Percentiles rank a stretch among this genome's conserved stretches.
Evolutionary conservation across 441 rosid genomes (phyloP).

Genomic region (Dalechampia spathulata): DNA sequence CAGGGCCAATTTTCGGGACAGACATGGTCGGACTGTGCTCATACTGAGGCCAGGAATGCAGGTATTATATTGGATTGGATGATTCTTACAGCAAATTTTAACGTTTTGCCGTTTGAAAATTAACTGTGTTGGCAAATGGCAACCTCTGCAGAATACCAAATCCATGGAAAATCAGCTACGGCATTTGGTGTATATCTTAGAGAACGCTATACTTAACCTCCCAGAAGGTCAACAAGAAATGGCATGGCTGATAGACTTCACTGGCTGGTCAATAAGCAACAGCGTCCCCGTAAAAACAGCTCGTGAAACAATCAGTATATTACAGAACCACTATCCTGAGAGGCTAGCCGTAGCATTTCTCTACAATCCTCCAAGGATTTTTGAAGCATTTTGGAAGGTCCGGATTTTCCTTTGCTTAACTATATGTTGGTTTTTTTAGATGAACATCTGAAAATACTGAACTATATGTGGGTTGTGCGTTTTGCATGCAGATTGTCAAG

Average conservation of each 20-base stretch:
- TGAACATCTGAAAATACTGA: no score
- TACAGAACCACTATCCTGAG: conserved; percentile 95
- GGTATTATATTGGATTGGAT: conserved; percentile 35
- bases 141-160: conserved; percentile 79
- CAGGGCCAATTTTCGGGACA: conserved; percentile 82
- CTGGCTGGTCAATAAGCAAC: conserved; percentile 67
- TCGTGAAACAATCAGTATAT: conserved; percentile 55
- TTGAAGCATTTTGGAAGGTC: conserved; percentile 98
- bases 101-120: conserved; percentile 5
- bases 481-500: conserved; percentile 59
- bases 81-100: not conserved
- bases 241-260: conserved; percentile 96
- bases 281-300: conserved; percentile 76
- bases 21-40: conserved; percentile 76
- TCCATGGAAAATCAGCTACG: conserved; percentile 60
- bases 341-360: conserved; percentile 87
- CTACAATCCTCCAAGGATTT: conserved; percentile 84
- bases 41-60: conserved; percentile 86
- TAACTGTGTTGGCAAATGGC: conserved; percentile 2
- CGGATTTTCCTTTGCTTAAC: conserved; percentile 7
- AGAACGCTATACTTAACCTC: conserved; percentile 89
- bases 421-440: not conserved
- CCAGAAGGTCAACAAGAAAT: conserved; percentile 90
- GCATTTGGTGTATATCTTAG: conserved; percentile 81
- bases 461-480: not conserved